Evolutionary conservation across 768 basidiomycete species (phyloP).

Genomic region (Suillus clintonianus): DNA sequence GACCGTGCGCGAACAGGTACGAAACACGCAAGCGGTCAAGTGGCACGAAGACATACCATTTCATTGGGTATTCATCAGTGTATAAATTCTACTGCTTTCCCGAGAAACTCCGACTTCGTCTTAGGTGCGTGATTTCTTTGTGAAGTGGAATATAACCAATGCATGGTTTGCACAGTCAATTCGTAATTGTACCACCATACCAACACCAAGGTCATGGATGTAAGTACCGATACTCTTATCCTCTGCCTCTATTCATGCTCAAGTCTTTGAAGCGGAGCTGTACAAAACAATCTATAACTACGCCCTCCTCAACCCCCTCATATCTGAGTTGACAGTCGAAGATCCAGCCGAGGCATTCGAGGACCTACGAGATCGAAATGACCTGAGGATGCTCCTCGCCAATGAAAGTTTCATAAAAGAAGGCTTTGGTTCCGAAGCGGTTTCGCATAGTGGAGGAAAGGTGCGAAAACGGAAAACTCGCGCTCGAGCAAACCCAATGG

Average conservation of each 20-base stretch:
- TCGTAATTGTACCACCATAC: conserved; percentile 88
- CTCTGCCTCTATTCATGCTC: background rate
- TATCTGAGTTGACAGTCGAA: conserved; percentile 95
- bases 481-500: conserved; percentile 29
- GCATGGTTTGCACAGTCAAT: conserved; percentile 62
- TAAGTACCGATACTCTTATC: conserved; percentile 39
- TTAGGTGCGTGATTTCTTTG: conserved; percentile 58
- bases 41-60: conserved; percentile 74
- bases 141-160: background rate
- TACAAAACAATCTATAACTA: conserved; percentile 86
- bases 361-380: conserved; percentile 91
- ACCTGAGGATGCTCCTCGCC: conserved; percentile 75
- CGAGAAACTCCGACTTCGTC: conserved; percentile 80
- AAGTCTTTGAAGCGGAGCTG: conserved; percentile 62
- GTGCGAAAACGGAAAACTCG: conserved; percentile 42
- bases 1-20: conserved; percentile 50
- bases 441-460: conserved; percentile 51
- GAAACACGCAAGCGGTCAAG: conserved; percentile 76
- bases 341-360: conserved; percentile 98
- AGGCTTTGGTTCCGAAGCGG: conserved; percentile 50
- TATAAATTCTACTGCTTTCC: conserved; percentile 97
- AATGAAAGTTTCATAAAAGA: conserved; percentile 70
- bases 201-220: conserved; percentile 91
- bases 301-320: conserved; percentile 59
- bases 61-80: conserved; percentile 90